Evolutionary conservation across 257 asterid species (phyloP), one percentile per base, ranked within the genome.

Genomic region (Capsicum pubescens): DNA sequence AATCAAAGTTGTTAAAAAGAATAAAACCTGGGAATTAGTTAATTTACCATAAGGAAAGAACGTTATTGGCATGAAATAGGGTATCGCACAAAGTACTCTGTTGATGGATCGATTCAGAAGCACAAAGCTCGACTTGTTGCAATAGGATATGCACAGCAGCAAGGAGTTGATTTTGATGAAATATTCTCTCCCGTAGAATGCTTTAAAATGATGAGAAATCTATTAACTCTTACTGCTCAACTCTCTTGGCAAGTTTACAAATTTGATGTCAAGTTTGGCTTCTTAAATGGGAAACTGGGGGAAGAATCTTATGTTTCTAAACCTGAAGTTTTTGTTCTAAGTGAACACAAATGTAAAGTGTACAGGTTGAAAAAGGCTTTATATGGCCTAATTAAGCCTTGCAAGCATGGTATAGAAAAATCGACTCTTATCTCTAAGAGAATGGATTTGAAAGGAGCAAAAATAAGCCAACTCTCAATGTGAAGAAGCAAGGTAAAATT

Each of bases 391-490:
- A 44, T 0, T 0, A 48, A 71, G 57, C 79, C n/a, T 57, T 26
- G 4, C 2, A 32, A 9, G 70, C 36, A 17, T 63, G 70, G 9
- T 63, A n/a, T 32, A 63, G 70, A 36, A 56, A 12, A 11, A 35
- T 58, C 1, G 21, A 79, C 32, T 56, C 69, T 12, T 79, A 36
- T 9, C 42, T 79, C 14, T 26, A 12, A 2, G 3, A 79, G 21
- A 57, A 79, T 56, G 32, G 70, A 9, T 79, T 56, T 35, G 83
- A 21, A 55, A 79, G 52, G 21, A 56, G 68, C 11, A 57, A 35
- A 6, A 79, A 79, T 79, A 69, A 79, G 48, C 69, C 83, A 3
- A 54, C 83, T 9, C 83, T 79, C 12, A 26, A 79, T 56, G 46
- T 79, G 3, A 21, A 79, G 19, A 54, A 54, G 9, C 17, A 32